Evolutionary conservation across 148 eudicot genomes (phyloP), one percentile per base, ranked within the genome.

Genomic region (Drosera capensis): DNA sequence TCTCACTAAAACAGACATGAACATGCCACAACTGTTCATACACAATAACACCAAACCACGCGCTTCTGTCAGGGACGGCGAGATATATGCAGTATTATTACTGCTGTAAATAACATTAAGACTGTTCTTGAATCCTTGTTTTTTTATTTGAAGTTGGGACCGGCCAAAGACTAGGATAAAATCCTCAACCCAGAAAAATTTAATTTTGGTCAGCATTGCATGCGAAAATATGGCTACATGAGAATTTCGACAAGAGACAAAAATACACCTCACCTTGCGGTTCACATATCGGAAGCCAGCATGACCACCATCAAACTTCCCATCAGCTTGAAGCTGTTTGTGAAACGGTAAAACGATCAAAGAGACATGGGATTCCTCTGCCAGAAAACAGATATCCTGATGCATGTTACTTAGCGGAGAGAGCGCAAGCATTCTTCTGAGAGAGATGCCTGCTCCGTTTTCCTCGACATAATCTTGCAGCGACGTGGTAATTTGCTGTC

Each of bases 281-380:
- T 88, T 88, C 2, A 88, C 82, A 31, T 78, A 82, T 35, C 97
- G 64, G 28, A 77, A 75, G 7, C 92, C 97, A 1, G 72, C 51
- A 65, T 64, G 71, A 0, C 75, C 80, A 3, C 45, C 36, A 29
- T 51, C 51, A n/a, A 68, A 67, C 51, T 62, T 71, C 6, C 80
- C 72, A 25, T 70, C 79, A 11, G 41, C 37, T 16, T 57, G 55
- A 21, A 68, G 65, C 16, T 36, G 55, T 62, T 68, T 71, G 41
- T 88, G 97, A 56, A 83, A 88, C 2, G 97, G 97, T 60, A 88
- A 56, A 7, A 88, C 63, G 0, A 88, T 59, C 20, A 88, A 40
- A 0, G 84, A 74, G 21, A 63, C 59, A 28, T 59, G 25, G 8
- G 81, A 58, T 19, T 88, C 90, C 64, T 83, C 84, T 0, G 84